Evolutionary conservation across 352 stramenopile genomes (phyloP).

Genomic region (Phytophthora pisi): DNA sequence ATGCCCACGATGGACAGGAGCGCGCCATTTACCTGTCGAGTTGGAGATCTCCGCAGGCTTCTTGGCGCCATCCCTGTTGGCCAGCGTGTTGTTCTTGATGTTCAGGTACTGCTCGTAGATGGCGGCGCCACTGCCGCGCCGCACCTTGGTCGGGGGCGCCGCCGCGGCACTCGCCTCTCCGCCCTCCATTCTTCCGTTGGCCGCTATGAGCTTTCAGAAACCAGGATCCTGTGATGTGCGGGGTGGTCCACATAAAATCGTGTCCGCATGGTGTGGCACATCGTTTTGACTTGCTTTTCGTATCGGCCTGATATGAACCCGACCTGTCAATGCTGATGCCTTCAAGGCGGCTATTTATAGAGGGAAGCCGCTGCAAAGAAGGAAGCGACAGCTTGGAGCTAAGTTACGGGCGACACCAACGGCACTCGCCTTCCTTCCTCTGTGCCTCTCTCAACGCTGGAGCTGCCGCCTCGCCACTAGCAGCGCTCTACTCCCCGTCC

Average conservation of each 20-base stretch:
- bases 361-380: conserved; percentile 14
- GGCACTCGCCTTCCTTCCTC: conserved; percentile 18
- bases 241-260: conserved; percentile 21
- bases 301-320: conserved; percentile 27
- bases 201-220: no score
- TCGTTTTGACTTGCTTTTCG: conserved; percentile 19
- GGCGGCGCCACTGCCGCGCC: conserved; percentile 20
- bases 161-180: conserved; percentile 21
- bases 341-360: conserved; percentile 38
- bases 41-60: conserved; percentile 53
- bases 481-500: background rate
- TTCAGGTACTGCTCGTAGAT: conserved; percentile 66
- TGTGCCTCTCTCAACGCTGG: background rate
- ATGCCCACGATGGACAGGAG: background rate
- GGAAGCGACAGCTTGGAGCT: conserved; percentile 8
- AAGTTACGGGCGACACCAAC: conserved; percentile 8
- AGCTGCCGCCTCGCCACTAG: conserved; percentile 5
- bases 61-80: conserved; percentile 4
- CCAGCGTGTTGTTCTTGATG: conserved; percentile 43
- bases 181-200: conserved; percentile 33
- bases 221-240: conserved; percentile 2
- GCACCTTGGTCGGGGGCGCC: conserved; percentile 21
- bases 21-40: conserved; percentile 48
- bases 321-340: conserved; percentile 25
- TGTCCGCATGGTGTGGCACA: background rate